Conservation (phyloP, 345 rosid genomes). For the Boechera stricta region DNA sequence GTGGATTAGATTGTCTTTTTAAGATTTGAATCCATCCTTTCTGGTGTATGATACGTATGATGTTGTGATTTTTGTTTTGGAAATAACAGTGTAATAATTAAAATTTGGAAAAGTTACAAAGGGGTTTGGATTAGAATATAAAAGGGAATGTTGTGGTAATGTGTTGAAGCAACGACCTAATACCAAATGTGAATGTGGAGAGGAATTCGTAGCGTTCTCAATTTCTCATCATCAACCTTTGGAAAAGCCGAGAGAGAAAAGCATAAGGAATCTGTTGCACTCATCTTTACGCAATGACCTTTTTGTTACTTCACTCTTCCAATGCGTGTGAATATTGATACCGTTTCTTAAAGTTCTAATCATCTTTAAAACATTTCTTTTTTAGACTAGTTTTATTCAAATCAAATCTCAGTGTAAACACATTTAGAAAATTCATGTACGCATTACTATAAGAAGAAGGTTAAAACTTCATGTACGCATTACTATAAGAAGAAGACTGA, state of each 20-base stretch:
- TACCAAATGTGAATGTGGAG: constrained; percentile 33
- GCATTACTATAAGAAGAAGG: too few relatives aligned
- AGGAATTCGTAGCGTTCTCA: background rate
- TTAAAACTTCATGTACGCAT: background rate
- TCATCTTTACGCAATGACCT: constrained; percentile 33
- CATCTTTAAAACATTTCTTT: background rate
- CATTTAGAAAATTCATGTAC: too few relatives aligned
- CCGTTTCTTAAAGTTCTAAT: constrained; percentile 29
- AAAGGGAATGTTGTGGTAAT: constrained; percentile 21
- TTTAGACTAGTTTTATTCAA: background rate
- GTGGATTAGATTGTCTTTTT: background rate
- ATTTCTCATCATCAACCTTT: background rate
- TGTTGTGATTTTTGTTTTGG: background rate
- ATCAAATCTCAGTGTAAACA: background rate
- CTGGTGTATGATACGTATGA: background rate
- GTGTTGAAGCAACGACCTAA: constrained; percentile 26
- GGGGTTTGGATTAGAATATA: background rate
- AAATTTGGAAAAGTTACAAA: too few relatives aligned
- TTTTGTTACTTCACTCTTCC: constrained; percentile 19
- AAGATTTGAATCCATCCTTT: background rate
- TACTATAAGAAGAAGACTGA: background rate
- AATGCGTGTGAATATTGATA: constrained; percentile 36
- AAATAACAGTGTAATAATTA: background rate
- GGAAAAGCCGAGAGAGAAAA: constrained; percentile 28
- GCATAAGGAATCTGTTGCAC: constrained; percentile 34